Percentiles rank a stretch among this genome's conserved stretches.
phyloP scores from a whole-genome alignment of 176 grass and related monocot species.

The Chloris gayana region DNA sequence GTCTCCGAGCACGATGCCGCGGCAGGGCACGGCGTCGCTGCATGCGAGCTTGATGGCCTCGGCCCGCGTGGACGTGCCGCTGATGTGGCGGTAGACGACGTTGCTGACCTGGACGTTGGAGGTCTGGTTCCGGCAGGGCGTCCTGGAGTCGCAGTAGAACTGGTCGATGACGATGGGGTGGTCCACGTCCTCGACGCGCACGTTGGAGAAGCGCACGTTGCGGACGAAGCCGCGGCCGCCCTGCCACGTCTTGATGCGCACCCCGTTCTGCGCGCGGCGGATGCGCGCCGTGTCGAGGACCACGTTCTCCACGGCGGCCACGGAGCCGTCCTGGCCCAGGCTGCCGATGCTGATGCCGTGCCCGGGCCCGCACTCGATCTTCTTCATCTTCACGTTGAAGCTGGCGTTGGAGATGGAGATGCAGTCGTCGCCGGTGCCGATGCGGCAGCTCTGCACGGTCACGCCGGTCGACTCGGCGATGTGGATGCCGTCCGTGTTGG shows the following conservation, averaged over 20 bases:
- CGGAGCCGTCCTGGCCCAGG: conserved; percentile 68
- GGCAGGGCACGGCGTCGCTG: conserved; percentile 81
- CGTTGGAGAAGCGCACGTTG: conserved; percentile 62
- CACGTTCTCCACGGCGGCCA: conserved; percentile 58
- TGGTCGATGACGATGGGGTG: conserved; percentile 97
- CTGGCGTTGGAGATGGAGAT: conserved; percentile 84
- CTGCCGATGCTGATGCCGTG: conserved; percentile 98
- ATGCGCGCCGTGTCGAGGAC: conserved; percentile 63
- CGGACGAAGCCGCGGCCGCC: conserved; percentile 75
- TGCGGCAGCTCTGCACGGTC: conserved; percentile 59
- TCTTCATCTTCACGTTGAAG: conserved; percentile 65
- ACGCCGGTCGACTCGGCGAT: conserved; percentile 72
- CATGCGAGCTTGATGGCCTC: conserved; percentile 80
- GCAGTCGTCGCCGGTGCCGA: conserved; percentile 96
- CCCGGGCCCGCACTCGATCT: conserved; percentile 74
- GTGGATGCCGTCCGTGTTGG: conserved; percentile 97
- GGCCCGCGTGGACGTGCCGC: conserved; percentile 50
- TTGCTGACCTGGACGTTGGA: conserved; percentile 61
- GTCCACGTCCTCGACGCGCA: conserved; percentile 62
- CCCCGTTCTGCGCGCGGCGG: conserved; percentile 61
- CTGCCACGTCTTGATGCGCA: conserved; percentile 98
- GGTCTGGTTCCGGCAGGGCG: conserved; percentile 51
- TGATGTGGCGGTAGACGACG: conserved; percentile 73
- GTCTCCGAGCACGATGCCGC: conserved; percentile 72
- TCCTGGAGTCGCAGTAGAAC: conserved; percentile 80